Evolutionary conservation across 495 filamentous ascomycete species (phyloP).

Genomic region (Penicillium manginii): DNA sequence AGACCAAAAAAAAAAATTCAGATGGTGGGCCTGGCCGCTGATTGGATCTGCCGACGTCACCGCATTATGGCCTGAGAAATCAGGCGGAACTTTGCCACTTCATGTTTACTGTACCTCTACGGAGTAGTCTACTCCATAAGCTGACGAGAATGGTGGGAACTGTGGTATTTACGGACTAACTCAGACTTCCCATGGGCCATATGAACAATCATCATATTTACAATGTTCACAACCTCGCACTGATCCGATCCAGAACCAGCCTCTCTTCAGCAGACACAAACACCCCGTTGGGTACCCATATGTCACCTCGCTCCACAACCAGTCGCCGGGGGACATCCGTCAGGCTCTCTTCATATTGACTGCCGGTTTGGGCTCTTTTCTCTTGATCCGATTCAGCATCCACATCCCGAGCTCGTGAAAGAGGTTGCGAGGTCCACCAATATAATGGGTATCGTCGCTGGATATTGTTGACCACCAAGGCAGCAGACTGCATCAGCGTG

Average conservation of each 20-base stretch:
- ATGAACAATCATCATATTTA: neutral
- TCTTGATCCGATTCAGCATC: constrained; percentile 30
- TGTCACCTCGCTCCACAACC: constrained; percentile 33
- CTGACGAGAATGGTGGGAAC: no score
- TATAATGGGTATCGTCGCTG: constrained; percentile 76
- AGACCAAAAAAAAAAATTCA: constrained; percentile 32
- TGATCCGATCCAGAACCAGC: constrained; percentile 35
- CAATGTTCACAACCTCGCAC: constrained; percentile 32
- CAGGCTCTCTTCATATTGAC: constrained; percentile 33
- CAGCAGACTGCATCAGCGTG: constrained; percentile 65
- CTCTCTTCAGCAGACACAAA: constrained; percentile 38
- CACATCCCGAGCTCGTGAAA: constrained; percentile 21
- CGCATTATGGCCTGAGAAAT: constrained; percentile 10
- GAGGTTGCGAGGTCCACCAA: constrained; percentile 61
- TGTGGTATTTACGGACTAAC: neutral
- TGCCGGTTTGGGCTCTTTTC: constrained; percentile 22
- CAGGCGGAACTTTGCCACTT: constrained; percentile 5
- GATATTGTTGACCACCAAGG: constrained; percentile 75
- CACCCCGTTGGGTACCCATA: constrained; percentile 40
- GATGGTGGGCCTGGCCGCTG: constrained; percentile 35
- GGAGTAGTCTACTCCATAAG: no score
- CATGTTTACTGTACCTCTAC: no score
- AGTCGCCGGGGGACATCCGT: constrained; percentile 34
- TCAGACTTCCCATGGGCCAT: neutral
- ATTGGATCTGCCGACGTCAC: constrained; percentile 41